phyloP scores from a whole-genome alignment of 2,329 filamentous ascomycete species.

The Graphiopsis chlorocephala region DNA sequence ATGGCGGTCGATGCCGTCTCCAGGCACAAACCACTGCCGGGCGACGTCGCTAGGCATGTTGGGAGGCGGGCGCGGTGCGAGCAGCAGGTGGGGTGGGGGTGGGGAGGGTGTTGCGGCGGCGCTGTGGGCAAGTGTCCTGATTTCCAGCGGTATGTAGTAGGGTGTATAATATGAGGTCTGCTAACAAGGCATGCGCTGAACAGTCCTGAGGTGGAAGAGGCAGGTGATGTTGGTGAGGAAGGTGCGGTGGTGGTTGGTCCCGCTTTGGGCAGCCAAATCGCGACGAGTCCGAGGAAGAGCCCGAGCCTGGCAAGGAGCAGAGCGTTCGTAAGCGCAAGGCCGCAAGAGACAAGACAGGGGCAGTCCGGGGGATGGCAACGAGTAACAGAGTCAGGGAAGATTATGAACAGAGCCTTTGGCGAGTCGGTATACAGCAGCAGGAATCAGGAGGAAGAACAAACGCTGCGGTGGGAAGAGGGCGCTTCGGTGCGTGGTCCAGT shows the following conservation, averaged over 20 bases:
- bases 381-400: neutral
- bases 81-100: neutral
- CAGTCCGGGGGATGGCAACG: neutral
- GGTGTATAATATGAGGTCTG: neutral
- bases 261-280: constrained; percentile 16
- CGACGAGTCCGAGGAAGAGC: constrained; percentile 13
- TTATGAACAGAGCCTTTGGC: neutral
- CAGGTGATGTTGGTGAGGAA: neutral
- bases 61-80: neutral
- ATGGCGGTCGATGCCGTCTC: constrained; percentile 50
- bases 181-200: neutral
- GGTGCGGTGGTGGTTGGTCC: constrained; percentile 1
- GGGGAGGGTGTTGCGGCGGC: neutral
- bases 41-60: constrained; percentile 36
- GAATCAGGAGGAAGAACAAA: constrained; percentile 1
- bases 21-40: constrained; percentile 49
- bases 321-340: neutral
- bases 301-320: constrained; percentile 1
- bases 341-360: neutral
- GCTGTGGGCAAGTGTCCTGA: neutral
- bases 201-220: neutral
- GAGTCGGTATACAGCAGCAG: neutral
- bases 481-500: neutral
- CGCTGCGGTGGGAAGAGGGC: neutral
- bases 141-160: neutral